Evolutionary conservation across 2,329 filamentous ascomycete genomes (phyloP).

Genomic region (Coniochaeta hoffmannii): DNA sequence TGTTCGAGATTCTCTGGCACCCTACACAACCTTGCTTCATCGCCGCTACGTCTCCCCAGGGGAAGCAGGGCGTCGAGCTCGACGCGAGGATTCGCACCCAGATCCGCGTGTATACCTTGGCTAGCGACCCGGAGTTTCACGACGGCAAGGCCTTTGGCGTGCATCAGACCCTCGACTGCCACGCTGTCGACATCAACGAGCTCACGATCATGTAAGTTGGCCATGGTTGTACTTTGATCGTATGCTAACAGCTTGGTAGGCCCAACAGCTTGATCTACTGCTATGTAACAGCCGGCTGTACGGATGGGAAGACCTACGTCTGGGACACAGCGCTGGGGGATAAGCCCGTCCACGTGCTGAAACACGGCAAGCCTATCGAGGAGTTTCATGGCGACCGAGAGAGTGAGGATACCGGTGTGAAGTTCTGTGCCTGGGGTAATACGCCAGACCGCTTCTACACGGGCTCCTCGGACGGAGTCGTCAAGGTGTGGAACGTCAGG

Average conservation of each 20-base stretch:
- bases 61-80: constrained; percentile 23
- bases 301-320: constrained; percentile 53
- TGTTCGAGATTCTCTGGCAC: constrained; percentile 60
- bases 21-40: constrained; percentile 45
- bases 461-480: constrained; percentile 53
- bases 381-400: constrained; percentile 38
- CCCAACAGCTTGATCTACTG: constrained; percentile 42
- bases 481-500: constrained; percentile 57
- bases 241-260: constrained; percentile 22
- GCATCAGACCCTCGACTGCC: constrained; percentile 50
- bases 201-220: constrained; percentile 40
- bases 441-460: constrained; percentile 53
- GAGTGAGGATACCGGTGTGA: constrained; percentile 52
- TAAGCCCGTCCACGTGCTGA: constrained; percentile 45
- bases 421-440: constrained; percentile 55
- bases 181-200: constrained; percentile 55
- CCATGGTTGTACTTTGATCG: not conserved
- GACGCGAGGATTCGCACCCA: constrained; percentile 44
- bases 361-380: constrained; percentile 40
- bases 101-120: constrained; percentile 43
- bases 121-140: constrained; percentile 18
- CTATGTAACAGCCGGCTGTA: constrained; percentile 55
- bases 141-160: constrained; percentile 31
- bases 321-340: constrained; percentile 55
- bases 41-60: constrained; percentile 48